Evolutionary conservation across 345 rosid species (phyloP).

Genomic region (Ceriops zippeliana): DNA sequence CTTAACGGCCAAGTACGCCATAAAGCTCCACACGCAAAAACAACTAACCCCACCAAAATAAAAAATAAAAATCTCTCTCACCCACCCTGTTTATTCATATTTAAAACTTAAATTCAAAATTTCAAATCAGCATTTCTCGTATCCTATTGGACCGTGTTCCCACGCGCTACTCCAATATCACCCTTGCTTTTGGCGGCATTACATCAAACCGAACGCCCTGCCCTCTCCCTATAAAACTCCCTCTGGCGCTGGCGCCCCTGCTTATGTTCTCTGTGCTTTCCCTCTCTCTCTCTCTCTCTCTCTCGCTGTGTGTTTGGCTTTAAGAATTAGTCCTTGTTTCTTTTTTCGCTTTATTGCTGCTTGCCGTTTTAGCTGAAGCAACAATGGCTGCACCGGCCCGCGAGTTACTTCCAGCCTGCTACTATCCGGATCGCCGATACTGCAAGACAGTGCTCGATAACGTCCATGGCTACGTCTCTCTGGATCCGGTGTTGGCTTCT

Average conservation of each 20-base stretch:
- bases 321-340: background rate
- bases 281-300: background rate
- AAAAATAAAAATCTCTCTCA: background rate
- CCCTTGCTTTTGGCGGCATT: conserved; percentile 10
- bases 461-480: conserved; percentile 54
- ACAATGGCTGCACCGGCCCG: conserved; percentile 19
- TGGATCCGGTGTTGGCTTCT: conserved; percentile 38
- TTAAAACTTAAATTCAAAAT: background rate
- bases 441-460: conserved; percentile 51
- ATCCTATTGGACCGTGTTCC: background rate
- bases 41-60: too few species aligned
- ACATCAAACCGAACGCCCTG: background rate
- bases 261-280: background rate
- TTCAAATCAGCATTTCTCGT: background rate
- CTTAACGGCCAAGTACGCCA: too few species aligned
- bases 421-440: conserved; percentile 27
- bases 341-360: background rate
- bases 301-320: background rate
- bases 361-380: background rate
- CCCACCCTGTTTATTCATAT: background rate
- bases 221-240: background rate
- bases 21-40: too few species aligned
- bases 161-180: conserved; percentile 3
- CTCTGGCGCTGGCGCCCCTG: background rate
- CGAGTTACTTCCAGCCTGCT: conserved; percentile 4